These are phyloP conservation scores for Calonectria pteridis DNA, from an alignment of 2,329 filamentous ascomycete species.

Conservation along the genomic window DNA sequence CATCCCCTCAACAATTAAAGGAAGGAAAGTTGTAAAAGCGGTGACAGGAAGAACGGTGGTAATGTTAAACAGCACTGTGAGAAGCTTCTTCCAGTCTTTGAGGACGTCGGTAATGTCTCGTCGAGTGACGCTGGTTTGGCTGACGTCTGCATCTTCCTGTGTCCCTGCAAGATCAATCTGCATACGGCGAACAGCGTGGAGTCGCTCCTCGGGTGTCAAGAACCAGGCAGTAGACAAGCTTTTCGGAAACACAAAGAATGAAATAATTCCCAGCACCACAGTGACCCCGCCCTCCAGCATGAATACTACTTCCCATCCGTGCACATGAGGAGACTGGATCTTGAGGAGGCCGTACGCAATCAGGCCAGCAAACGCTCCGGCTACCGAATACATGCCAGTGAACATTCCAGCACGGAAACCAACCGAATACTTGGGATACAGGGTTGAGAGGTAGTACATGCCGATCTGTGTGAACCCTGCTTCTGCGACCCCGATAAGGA, in stretches of 20 bases:
- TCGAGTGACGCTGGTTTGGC: neutral
- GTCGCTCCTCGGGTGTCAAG: neutral
- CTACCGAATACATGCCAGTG: constrained; percentile 3
- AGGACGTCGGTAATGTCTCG: neutral
- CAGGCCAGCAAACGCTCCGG: neutral
- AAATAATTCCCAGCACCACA: neutral
- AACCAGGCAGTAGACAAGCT: neutral
- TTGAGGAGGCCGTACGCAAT: neutral
- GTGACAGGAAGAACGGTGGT: neutral
- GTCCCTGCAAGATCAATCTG: constrained; percentile 9
- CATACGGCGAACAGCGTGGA: neutral
- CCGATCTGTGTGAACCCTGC: neutral
- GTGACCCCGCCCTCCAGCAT: neutral
- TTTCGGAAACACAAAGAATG: neutral
- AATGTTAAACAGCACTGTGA: neutral
- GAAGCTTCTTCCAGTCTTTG: constrained; percentile 6
- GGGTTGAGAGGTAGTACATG: constrained; percentile 2
- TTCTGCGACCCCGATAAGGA: neutral
- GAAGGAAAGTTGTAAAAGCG: neutral
- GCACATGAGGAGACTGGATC: neutral
- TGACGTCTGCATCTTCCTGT: constrained; percentile 3
- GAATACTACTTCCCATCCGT: neutral
- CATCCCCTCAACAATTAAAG: neutral
- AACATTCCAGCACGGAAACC: constrained; percentile 1
- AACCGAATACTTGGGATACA: neutral